These are phyloP conservation scores for Glomus cerebriforme DNA, from an alignment of 192 early-diverging fungal species.

Conservation along the genomic window DNA sequence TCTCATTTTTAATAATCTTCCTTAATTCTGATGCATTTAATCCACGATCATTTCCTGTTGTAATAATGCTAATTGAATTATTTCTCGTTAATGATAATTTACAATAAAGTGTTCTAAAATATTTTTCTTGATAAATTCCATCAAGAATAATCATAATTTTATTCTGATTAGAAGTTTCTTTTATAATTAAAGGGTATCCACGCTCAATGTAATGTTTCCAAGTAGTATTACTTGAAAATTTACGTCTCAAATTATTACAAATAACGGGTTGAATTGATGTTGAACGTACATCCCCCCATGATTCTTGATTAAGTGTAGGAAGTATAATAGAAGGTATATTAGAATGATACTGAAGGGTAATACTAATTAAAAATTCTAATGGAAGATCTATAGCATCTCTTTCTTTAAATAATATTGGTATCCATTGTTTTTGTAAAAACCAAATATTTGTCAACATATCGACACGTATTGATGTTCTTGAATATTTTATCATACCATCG, in stretches of 20 bases:
- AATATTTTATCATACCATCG: no score
- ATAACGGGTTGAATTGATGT: not conserved
- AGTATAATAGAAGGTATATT: constrained; percentile 10
- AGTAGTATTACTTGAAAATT: not conserved
- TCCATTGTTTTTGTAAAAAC: constrained; percentile 38
- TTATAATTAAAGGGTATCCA: constrained; percentile 2
- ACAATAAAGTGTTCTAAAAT: not conserved
- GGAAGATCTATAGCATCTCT: not conserved
- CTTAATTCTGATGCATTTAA: not conserved
- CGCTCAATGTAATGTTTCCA: not conserved
- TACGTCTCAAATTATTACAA: not conserved
- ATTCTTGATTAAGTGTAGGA: not conserved
- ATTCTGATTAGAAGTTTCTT: not conserved
- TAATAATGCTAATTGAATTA: not conserved
- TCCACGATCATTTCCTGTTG: not conserved
- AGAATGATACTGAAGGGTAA: not conserved
- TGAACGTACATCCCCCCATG: not conserved
- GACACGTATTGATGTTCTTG: constrained; percentile 30
- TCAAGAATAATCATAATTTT: not conserved
- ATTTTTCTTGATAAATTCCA: not conserved
- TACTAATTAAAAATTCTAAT: not conserved
- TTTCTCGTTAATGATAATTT: not conserved
- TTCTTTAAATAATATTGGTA: not conserved
- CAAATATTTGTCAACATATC: constrained; percentile 41
- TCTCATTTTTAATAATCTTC: not conserved